phyloP scores from a whole-genome alignment of 2,329 filamentous ascomycete species.

The Diaporthe citrichinensis region DNA sequence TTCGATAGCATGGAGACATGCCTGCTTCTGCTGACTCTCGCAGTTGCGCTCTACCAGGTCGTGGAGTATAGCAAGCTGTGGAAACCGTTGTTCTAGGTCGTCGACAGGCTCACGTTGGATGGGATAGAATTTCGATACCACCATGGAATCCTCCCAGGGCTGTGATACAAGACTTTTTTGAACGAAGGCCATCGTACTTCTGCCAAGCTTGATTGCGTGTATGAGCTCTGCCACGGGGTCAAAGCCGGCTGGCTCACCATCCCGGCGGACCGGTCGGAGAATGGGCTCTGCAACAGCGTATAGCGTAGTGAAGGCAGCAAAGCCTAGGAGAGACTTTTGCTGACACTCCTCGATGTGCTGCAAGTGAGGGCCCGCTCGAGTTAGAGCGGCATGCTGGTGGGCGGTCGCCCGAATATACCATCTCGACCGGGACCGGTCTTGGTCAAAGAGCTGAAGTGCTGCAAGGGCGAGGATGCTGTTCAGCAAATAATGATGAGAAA shows the following conservation, averaged over 20 bases:
- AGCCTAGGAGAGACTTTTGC: background rate
- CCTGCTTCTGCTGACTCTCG: background rate
- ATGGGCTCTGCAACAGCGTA: constrained; percentile 4
- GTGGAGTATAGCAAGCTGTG: background rate
- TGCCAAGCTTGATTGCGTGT: constrained; percentile 1
- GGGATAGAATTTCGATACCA: background rate
- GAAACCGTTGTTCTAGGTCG: background rate
- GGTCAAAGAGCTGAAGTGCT: constrained; percentile 15
- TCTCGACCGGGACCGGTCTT: background rate
- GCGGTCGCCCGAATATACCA: constrained; percentile 1
- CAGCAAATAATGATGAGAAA: constrained; percentile 7
- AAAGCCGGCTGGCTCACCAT: background rate
- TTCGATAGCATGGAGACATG: background rate
- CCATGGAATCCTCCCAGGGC: background rate
- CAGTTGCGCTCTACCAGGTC: constrained; percentile 5
- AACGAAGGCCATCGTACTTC: background rate
- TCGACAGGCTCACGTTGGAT: background rate
- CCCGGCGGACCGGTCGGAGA: background rate
- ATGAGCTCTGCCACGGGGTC: constrained; percentile 2
- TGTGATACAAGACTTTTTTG: background rate
- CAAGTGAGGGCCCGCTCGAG: background rate
- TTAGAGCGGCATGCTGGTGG: background rate
- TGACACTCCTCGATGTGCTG: background rate
- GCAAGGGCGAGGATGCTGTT: constrained; percentile 22
- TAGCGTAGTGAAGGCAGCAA: constrained; percentile 7